Conservation (phyloP, 2,329 filamentous ascomycete species). For the Coniochaeta prunicola region DNA sequence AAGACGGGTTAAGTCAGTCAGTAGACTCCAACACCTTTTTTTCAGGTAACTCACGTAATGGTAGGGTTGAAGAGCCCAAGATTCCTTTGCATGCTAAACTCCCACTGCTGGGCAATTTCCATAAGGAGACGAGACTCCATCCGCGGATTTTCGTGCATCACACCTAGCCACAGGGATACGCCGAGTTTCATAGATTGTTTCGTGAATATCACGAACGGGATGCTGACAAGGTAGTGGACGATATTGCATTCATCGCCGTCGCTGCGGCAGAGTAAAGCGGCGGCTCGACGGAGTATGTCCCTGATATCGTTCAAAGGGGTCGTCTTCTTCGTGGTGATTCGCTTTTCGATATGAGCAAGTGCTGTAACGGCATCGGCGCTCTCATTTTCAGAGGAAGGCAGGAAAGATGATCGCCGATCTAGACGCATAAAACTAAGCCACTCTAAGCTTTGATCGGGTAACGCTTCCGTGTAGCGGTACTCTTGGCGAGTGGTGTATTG, state of each 20-base stretch:
- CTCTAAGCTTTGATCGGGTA: conserved; percentile 61
- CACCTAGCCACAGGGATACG: conserved; percentile 90
- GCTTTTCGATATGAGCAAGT: conserved; percentile 65
- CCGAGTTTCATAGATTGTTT: conserved; percentile 95
- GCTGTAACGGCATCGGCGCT: conserved; percentile 55
- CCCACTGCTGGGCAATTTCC: conserved; percentile 88
- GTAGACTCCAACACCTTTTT: neutral
- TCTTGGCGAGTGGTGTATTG: conserved; percentile 97
- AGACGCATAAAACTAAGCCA: conserved; percentile 55
- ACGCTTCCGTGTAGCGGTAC: conserved; percentile 78
- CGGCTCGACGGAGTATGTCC: conserved; percentile 75
- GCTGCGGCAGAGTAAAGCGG: conserved; percentile 76
- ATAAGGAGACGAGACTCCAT: conserved; percentile 80
- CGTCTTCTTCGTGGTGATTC: conserved; percentile 60
- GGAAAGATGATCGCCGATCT: conserved; percentile 43
- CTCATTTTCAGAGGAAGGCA: conserved; percentile 43
- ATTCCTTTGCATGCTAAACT: conserved; percentile 68
- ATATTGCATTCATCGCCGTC: conserved; percentile 70
- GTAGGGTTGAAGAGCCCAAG: conserved; percentile 73
- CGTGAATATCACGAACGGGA: conserved; percentile 88
- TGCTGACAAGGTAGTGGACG: conserved; percentile 79
- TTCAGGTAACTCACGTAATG: conserved; percentile 45
- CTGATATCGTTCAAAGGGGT: conserved; percentile 70
- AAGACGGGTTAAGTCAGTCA: neutral
- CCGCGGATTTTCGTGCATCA: conserved; percentile 90